Percentiles rank a stretch among this genome's conserved stretches.
Evolutionary conservation across 1,284 basidiomycete species (phyloP).

Genomic region (Anthracocystis setariae): DNA sequence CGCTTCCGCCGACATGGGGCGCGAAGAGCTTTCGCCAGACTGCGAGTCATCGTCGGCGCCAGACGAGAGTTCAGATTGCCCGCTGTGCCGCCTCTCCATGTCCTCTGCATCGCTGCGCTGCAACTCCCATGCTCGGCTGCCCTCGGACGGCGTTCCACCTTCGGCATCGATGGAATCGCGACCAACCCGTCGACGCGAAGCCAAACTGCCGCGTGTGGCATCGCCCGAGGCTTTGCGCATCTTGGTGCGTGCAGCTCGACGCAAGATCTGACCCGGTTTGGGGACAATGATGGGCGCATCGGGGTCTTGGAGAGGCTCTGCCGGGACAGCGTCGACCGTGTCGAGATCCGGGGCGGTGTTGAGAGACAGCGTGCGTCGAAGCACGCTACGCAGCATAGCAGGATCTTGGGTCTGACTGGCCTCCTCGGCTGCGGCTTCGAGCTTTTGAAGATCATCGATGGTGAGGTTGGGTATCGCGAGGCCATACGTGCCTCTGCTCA

Average conservation of each 20-base stretch:
- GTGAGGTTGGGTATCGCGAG: slow-evolving; percentile 75
- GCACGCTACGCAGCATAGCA: slow-evolving; percentile 79
- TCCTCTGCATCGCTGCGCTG: slow-evolving; percentile 31
- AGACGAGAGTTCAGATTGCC: slow-evolving; percentile 48
- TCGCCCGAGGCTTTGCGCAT: slow-evolving; percentile 90
- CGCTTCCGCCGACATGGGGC: slow-evolving; percentile 52
- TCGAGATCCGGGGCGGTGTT: slow-evolving; percentile 66
- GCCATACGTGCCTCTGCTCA: slow-evolving; percentile 27
- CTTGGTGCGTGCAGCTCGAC: slow-evolving; percentile 90
- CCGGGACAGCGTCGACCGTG: slow-evolving; percentile 36
- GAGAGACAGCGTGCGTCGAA: slow-evolving; percentile 87
- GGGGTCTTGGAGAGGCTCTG: slow-evolving; percentile 74
- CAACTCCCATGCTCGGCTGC: slow-evolving; percentile 42
- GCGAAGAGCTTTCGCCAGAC: slow-evolving; percentile 39
- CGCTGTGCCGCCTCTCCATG: slow-evolving; percentile 50
- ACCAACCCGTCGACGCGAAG: slow-evolving; percentile 32
- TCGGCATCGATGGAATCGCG: slow-evolving; percentile 21
- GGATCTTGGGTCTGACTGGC: slow-evolving; percentile 79
- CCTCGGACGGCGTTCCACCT: slow-evolving; percentile 17
- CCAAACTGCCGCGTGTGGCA: slow-evolving; percentile 70
- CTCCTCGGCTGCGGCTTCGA: slow-evolving; percentile 91
- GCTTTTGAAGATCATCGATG: slow-evolving; percentile 87
- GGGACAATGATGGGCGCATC: slow-evolving; percentile 90
- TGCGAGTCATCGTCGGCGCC: slow-evolving; percentile 45
- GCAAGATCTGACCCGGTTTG: slow-evolving; percentile 85